Conservation (phyloP, 306 rosid genomes). For the Neltuma alba region DNA sequence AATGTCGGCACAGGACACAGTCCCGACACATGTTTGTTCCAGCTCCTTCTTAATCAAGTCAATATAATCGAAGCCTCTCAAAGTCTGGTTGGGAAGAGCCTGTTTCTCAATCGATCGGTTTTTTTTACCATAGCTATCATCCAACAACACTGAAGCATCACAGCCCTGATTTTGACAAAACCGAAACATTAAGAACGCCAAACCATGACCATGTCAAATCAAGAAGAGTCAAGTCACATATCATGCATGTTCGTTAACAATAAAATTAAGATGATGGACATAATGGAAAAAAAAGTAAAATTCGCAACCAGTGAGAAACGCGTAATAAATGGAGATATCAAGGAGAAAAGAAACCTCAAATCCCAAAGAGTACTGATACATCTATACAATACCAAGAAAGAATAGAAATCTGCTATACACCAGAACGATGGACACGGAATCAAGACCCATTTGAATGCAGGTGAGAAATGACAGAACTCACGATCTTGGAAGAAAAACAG, state of each 20-base stretch:
- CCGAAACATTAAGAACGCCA: slow-evolving; percentile 2
- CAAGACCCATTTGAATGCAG: neutral
- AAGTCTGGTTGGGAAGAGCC: slow-evolving; percentile 73
- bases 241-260: neutral
- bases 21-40: slow-evolving; percentile 56
- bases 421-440: neutral
- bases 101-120: slow-evolving; percentile 63
- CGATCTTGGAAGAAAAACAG: slow-evolving; percentile 4
- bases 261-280: neutral
- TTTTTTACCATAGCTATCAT: slow-evolving; percentile 49
- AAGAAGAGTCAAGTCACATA: neutral
- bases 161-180: slow-evolving; percentile 47
- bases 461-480: neutral
- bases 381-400: neutral
- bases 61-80: slow-evolving; percentile 56
- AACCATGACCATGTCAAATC: slow-evolving; percentile 21
- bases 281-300: neutral
- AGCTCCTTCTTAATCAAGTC: slow-evolving; percentile 57
- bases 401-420: neutral
- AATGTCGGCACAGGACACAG: slow-evolving; percentile 59
- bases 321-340: neutral
- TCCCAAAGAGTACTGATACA: neutral
- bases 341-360: neutral
- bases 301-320: neutral
- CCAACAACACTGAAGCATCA: slow-evolving; percentile 66